A percentile compares a stretch with the other conserved stretches of the same genome.
phyloP scores from a whole-genome alignment of 2,329 filamentous ascomycete species.

The Apiospora kogelbergensis region DNA sequence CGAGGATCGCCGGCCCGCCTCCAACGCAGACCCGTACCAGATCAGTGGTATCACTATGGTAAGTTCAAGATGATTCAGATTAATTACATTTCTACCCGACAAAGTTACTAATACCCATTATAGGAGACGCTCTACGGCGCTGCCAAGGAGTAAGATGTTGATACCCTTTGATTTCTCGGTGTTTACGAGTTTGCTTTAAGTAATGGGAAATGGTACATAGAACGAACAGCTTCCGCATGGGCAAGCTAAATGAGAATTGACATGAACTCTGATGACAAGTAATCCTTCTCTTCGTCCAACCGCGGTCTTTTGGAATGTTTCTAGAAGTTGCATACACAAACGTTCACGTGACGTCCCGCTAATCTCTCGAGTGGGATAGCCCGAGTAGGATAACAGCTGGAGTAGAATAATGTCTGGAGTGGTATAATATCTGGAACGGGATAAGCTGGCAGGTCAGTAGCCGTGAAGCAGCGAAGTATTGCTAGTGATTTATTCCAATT shows the following conservation, averaged over 20 bases:
- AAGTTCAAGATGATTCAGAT: background rate
- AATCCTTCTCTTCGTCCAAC: background rate
- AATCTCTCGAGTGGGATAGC: no score
- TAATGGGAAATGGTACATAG: slow-evolving; percentile 9
- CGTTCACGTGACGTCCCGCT: no score
- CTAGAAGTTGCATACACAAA: no score
- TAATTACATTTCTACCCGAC: background rate
- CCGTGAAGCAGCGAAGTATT: no score
- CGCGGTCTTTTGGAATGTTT: background rate
- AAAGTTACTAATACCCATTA: background rate
- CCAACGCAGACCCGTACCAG: slow-evolving; percentile 12
- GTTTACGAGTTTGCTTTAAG: slow-evolving; percentile 10
- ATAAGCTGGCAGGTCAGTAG: no score
- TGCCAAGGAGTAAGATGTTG: slow-evolving; percentile 12
- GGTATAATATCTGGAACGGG: no score
- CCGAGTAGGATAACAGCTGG: no score
- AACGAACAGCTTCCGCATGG: slow-evolving; percentile 6
- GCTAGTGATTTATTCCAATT: background rate
- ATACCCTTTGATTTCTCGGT: slow-evolving; percentile 12
- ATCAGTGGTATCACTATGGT: slow-evolving; percentile 12
- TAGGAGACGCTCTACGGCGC: slow-evolving; percentile 12
- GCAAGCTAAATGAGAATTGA: slow-evolving; percentile 8
- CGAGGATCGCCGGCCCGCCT: slow-evolving; percentile 76
- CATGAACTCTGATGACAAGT: slow-evolving; percentile 6
- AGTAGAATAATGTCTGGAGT: no score